Conservation (phyloP, 164 flowering plant genomes). For the Vitis rotundifolia region DNA sequence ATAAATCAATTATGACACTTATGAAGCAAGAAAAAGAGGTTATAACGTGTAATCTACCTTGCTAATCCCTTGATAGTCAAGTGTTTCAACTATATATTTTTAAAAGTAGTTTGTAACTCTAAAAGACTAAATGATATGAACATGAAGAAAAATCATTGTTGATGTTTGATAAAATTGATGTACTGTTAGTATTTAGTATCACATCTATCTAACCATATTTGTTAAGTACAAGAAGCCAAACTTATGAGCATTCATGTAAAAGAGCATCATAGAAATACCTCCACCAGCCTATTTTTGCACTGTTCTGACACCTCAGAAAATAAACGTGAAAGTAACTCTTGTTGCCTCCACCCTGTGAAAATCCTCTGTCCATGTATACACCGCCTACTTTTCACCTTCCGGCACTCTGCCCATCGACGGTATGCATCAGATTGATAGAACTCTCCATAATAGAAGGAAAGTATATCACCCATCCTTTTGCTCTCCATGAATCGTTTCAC, state of each 20-base stretch:
- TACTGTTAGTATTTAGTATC: too few relatives aligned
- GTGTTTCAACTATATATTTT: too few relatives aligned
- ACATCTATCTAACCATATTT: too few relatives aligned
- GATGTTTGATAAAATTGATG: too few relatives aligned
- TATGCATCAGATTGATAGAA: constrained; percentile 21
- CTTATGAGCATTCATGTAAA: not conserved
- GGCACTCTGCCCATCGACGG: constrained; percentile 20
- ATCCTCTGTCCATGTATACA: constrained; percentile 16
- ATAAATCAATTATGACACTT: too few relatives aligned
- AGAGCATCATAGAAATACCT: constrained; percentile 5
- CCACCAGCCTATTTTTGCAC: constrained; percentile 8
- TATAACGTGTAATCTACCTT: too few relatives aligned
- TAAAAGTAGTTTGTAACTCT: too few relatives aligned
- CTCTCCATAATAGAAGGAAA: constrained; percentile 26
- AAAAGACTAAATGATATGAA: not conserved
- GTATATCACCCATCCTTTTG: constrained; percentile 25
- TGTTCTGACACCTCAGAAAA: constrained; percentile 9
- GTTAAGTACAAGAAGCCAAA: not conserved
- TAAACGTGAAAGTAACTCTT: constrained; percentile 25
- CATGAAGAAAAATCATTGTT: too few relatives aligned
- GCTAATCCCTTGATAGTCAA: too few relatives aligned
- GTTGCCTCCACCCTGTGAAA: constrained; percentile 23
- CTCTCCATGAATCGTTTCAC: constrained; percentile 24
- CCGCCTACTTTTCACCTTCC: constrained; percentile 16
- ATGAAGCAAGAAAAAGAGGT: too few relatives aligned